Evolutionary conservation across 768 basidiomycete genomes (phyloP), one percentile per base, ranked within the genome.

Genomic region (Termitomyces sp.): DNA sequence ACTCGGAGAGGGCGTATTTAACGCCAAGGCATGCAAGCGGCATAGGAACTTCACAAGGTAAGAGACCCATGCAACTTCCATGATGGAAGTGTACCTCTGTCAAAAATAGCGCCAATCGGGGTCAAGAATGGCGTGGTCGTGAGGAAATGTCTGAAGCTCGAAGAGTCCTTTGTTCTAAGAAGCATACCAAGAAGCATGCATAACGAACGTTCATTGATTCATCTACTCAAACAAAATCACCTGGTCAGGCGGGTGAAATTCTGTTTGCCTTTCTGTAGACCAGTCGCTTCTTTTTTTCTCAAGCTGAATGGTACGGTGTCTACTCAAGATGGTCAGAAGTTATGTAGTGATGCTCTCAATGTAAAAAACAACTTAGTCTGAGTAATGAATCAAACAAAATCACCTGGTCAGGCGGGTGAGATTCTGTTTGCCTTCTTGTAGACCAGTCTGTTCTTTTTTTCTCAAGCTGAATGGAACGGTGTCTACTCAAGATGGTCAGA

Each of bases 51-150:
- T 12, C 22, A 59, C 55, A 39, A 42, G 39, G 52, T 27, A 57
- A 42, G 36, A 47, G 27, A 44, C 63, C 53, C 65, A 66, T 63
- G 63, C 27, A 57, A 58, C 48, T 55, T 52, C 60, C 60, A 63
- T 60, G 50, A 39, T 55, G 41, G 55, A 52, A 54, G 30, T 34
- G 37, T 8, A 20, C 51, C 31, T 22, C 24, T 54, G 42, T 44
- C 18, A 30, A 45, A 18, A 33, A 12, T 13, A 39, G 9, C n/a
- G 34, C 50, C 34, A 42, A 54, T n/a, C 30, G 54, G 33, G 7
- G 27, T 54, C 54, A 33, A 37, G 20, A 31, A 54, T 3, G 41
- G 24, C 18, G 8, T 55, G 33, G 44, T 45, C 22, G 20, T 11
- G 27, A 44, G 46, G 4, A 41, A 41, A 16, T 15, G n/a, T 31